Base-by-base conservation (phyloP, 1,139 yeast species). In the Magnusiomyces sp. region DNA sequence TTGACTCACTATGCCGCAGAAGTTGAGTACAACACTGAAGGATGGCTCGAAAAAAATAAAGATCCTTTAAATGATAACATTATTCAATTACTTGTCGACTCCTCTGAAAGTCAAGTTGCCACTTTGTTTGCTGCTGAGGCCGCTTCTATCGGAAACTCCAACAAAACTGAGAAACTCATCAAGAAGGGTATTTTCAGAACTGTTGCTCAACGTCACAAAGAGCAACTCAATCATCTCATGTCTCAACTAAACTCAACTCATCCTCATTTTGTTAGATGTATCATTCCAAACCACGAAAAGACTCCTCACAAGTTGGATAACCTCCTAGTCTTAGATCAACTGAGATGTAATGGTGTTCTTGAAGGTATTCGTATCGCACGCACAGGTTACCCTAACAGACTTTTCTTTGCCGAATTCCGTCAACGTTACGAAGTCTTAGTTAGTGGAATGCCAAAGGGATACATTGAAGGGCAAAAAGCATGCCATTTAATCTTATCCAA, bases 281-380 rank as follows among this genome's bases (percentile, higher is more conserved):
- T 94, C 50, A 72, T 94, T 46, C 99, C 99, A 7, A 94, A 94
- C 61, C 79, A 80, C 56, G 72, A 76, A 38, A 90, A 92, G 63
- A 74, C 73, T 52, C 81, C 97, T 0, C 78, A 77, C 45, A 71
- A 74, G 46, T 84, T 92, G 61, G 90, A 89, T 59, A 87, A 84
- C 60, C 71, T 69, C 32, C 70, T 94, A 40, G 95, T 94, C 2
- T 71, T 92, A 48, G 92, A 86, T 53, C 99, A 94, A 67, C 73
- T 94, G 54, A 75, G 97, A 55, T 94, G 97, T 64, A 94, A 94
- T 64, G 99, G 99, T 75, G 99, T 94, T 13, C 71, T 94, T 47
- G 99, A 94, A 71, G 99, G 99, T 56, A 94, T 94, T 42, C 76
- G 98, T 67, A 92, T 94, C 55, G 95, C 97, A 0, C 76, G 99